Base-by-base conservation (phyloP, 768 basidiomycete genomes). In the Peribolospora kevripleyi region DNA sequence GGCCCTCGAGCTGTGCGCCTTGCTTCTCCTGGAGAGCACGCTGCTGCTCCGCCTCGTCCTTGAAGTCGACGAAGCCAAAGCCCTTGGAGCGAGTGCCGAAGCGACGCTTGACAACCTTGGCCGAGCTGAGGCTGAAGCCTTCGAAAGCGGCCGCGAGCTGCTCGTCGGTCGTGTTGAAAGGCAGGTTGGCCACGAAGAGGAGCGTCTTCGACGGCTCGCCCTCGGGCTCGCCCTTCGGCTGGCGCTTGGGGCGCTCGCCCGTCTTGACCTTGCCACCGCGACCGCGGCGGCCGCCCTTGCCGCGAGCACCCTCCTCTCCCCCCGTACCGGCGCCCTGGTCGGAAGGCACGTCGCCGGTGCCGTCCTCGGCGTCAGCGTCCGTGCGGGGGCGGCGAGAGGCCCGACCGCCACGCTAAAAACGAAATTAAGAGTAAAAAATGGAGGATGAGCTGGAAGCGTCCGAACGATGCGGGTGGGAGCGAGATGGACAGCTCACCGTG, bases 21-120 rank as follows among this genome's bases (percentile, higher is more conserved):
- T 88, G 75, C 59, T 88, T 75, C 60, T 77, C 77, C 55, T 77
- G 78, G 59, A 98, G 81, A 53, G 87, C 91, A 72, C 87, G 86
- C 67, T 80, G 68, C 72, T 98, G 91, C 69, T 88, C 79, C 62
- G 78, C 82, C 68, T 87, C 81, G 61, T 72, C 72, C 58, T 82
- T 85, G 59, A 93, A 85, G 62, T 97, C 90, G 65, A 98, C 91
- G 65, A 98, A 98, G 53, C 87, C 91, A 68, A 90, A 97, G 55
- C 91, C 91, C 70, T 91, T 91, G 75, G 82, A 85, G 69, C 78
- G 82, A 36, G 60, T 60, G 3, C 84, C 85, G 75, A 77, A 85
- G 63, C 80, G 78, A 65, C 80, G 75, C 66, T 80, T 79, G 62
- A 95, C 85, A 60, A 98, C 82, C 61, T 84, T 84, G 58, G 90